Conservation (phyloP, 1,284 basidiomycete species). For the Coniophora puteana region DNA sequence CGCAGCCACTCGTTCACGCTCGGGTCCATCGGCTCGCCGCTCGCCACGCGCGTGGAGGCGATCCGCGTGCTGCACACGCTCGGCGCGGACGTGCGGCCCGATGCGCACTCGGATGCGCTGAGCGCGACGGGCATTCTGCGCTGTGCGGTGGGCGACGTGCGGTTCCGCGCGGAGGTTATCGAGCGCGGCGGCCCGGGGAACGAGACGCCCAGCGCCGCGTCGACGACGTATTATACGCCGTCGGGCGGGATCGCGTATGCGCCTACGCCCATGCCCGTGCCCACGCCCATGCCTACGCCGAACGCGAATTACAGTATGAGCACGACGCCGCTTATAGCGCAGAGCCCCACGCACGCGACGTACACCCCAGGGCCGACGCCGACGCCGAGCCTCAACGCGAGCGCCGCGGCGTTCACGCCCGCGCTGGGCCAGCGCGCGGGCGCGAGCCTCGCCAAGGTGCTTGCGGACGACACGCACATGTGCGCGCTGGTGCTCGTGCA, state of each 20-base stretch:
- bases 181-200: no score
- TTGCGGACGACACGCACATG: no score
- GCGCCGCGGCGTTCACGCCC: no score
- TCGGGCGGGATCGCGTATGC: slow-evolving; percentile 53
- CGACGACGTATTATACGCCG: slow-evolving; percentile 36
- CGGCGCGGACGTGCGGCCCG: slow-evolving; percentile 56
- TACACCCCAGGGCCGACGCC: slow-evolving; percentile 7
- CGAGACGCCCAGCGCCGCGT: no score
- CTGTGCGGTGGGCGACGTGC: slow-evolving; percentile 67
- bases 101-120: slow-evolving; percentile 21
- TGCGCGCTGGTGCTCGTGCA: slow-evolving; percentile 68
- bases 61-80: slow-evolving; percentile 63
- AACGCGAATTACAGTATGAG: no score
- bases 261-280: slow-evolving; percentile 68
- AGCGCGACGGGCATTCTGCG: slow-evolving; percentile 40
- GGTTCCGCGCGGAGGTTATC: no score
- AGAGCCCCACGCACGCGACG: no score
- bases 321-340: no score
- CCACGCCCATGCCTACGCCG: no score
- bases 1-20: slow-evolving; percentile 63
- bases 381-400: slow-evolving; percentile 16
- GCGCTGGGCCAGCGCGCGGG: slow-evolving; percentile 23
- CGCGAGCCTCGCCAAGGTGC: no score
- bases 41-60: slow-evolving; percentile 61
- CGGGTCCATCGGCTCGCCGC: slow-evolving; percentile 62